Base-by-base conservation (phyloP, 768 basidiomycete species). In the Epithele typhae region DNA sequence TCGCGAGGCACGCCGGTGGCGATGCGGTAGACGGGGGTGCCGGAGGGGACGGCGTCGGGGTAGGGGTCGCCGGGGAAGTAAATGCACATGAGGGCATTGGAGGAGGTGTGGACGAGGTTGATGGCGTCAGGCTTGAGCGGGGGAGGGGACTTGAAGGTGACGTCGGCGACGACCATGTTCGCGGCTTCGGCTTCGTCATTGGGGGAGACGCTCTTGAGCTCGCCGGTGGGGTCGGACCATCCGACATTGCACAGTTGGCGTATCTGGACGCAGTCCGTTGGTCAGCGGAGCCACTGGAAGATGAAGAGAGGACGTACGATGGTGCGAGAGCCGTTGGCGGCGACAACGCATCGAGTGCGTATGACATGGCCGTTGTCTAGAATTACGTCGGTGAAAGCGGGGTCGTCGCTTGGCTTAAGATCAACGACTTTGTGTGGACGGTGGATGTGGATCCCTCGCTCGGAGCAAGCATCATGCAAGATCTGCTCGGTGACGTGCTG, bases 271-370 rank as follows among this genome's bases (percentile, higher is more conserved):
- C 5, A 18, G 11, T 27, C 14, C n/a, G 23, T 19, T 5, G 40
- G 12, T 7, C 27, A 7, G 27, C 8, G 27, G 7, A 7, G 7
- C 14, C 27, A 30, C 7, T 30, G 14, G 27, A 30, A 30, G n/a
- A 30, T 30, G 27, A 7, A 14, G 3, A 17, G 19, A 10, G 6
- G 51, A 56, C 67, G 40, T 53, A 77, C 78, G 25, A 57, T 53
- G 0, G 77, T 79, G 46, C 58, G 67, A 3, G 74, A 61, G 3
- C 78, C 77, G 54, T 81, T 78, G 5, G 77, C 76, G 19, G 73
- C 77, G 25, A 79, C 53, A 4, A 78, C 69, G 55, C 76, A 77
- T 25, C 66, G 68, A 12, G 77, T 59, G 3, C 59, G 66, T 30
- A 79, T 66, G 11, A 62, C 55, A 27, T 66, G 66, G 3, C 77